Evolutionary conservation across 2,329 filamentous ascomycete species (phyloP).

Genomic region (Fusarium aywerte): DNA sequence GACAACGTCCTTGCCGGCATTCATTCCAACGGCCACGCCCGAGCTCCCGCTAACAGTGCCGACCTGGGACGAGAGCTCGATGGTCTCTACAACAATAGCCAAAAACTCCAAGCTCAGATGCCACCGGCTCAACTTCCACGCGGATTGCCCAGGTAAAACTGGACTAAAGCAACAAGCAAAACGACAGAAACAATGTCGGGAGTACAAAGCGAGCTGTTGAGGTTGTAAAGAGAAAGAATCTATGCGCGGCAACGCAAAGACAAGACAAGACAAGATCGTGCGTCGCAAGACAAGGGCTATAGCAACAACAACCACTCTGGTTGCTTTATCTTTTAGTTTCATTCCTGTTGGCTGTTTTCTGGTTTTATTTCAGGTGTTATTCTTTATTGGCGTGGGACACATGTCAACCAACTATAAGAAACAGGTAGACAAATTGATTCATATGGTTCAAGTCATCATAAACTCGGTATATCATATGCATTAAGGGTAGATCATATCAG

Average conservation of each 20-base stretch:
- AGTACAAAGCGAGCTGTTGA: not conserved
- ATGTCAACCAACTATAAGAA: not conserved
- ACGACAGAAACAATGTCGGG: too few relatives aligned
- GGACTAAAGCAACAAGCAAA: not conserved
- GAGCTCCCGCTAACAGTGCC: not conserved
- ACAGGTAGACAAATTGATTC: slow-evolving; percentile 2
- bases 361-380: not conserved
- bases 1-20: too few relatives aligned
- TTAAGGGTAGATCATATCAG: not conserved
- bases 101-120: not conserved
- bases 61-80: not conserved
- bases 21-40: not conserved
- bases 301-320: not conserved
- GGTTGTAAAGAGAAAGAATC: not conserved
- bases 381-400: not conserved
- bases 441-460: not conserved
- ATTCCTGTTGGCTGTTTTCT: not conserved
- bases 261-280: not conserved
- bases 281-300: slow-evolving; percentile 13
- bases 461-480: not conserved
- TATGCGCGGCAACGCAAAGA: not conserved
- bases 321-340: not conserved
- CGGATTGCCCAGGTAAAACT: not conserved
- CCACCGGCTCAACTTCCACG: not conserved
- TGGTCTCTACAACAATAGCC: not conserved